Base-by-base conservation (phyloP, 2,329 filamentous ascomycete genomes). In the Aspergillus carbonarius region DNA sequence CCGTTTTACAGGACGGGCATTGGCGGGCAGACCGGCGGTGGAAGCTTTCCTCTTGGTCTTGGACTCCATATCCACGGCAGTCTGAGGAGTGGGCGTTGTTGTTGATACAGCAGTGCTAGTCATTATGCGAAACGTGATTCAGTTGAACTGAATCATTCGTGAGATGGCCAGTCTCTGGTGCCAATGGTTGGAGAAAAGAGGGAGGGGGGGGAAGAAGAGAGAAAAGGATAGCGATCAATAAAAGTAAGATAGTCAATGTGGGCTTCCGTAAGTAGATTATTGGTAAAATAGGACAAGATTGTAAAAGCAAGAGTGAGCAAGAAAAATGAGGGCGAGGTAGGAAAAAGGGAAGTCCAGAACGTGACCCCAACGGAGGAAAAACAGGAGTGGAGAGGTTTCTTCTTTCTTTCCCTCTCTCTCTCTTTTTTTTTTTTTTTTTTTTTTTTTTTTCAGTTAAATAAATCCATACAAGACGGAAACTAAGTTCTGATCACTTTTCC, bases 1-100 rank as follows among this genome's bases (percentile, higher is more conserved):
- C 70, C 92, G 85, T 78, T 96, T 97, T 54, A 88, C 85, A 55
- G 85, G 85, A 59, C 83, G 79, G 70, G 81, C 74, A 57, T 77
- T 75, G 62, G 77, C 77, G 55, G 82, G 78, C 46, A 87, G 74
- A 27, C 83, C 83, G 25, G 84, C 84, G 58, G 80, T 76, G 40
- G 82, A 80, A 44, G 82, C 81, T 67, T 85, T 86, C 62, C 85
- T 81, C 75, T 87, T 88, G 60, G 69, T 71, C 59, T 74, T 72
- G 46, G 73, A 64, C 40, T 75, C 72, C 20, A 65, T 63, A 42
- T 77, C 73, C 46, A 60, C 34, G 17, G 57, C 37, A 35, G 54
- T 40, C 48, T 64, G 58, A 18, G 63, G 39, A 5, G 65, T 51
- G 17, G 39, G 18, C 7, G 60, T 65, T 57, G 54, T 49, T 48